phyloP scores from a whole-genome alignment of 78 protist genomes.

The Cyanophora paradoxa region DNA sequence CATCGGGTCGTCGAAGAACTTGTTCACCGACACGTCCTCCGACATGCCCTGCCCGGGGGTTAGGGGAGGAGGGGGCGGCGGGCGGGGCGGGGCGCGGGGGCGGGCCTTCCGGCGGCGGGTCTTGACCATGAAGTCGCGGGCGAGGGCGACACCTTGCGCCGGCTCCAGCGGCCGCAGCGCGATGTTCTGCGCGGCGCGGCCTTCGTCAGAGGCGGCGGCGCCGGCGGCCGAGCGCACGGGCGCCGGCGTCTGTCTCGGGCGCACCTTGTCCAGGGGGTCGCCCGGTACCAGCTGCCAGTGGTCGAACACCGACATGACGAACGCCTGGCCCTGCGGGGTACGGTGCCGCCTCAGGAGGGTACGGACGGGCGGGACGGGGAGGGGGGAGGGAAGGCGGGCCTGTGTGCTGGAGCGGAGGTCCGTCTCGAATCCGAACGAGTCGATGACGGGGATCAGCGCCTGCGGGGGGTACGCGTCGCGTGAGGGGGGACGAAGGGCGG shows the following conservation, averaged over 20 bases:
- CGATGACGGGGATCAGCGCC: slow-evolving; percentile 91
- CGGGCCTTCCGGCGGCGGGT: slow-evolving; percentile 61
- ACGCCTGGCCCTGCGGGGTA: slow-evolving; percentile 89
- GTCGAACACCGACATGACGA: slow-evolving; percentile 75
- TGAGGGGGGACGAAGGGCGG: not conserved
- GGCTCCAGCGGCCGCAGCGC: slow-evolving; percentile 83
- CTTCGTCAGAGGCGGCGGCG: not conserved
- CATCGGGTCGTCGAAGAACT: slow-evolving; percentile 72
- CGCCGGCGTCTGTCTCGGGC: not conserved
- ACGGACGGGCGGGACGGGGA: not conserved
- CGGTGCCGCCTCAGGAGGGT: no score
- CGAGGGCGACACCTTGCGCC: slow-evolving; percentile 69
- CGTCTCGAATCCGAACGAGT: slow-evolving; percentile 98
- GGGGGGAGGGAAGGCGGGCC: slow-evolving; percentile 2
- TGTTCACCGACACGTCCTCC: slow-evolving; percentile 61
- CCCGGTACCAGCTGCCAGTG: slow-evolving; percentile 92
- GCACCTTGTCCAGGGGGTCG: slow-evolving; percentile 92
- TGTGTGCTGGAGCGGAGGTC: slow-evolving; percentile 84
- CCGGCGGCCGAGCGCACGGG: not conserved
- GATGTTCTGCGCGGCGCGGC: slow-evolving; percentile 14
- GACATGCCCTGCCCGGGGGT: slow-evolving; percentile 36
- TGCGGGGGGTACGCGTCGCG: slow-evolving; percentile 37
- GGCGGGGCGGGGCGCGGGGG: not conserved
- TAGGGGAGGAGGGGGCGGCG: not conserved
- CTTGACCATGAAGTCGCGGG: slow-evolving; percentile 98